phyloP scores from a whole-genome alignment of 2,329 filamentous ascomycete species.

The Claviceps sorghi region DNA sequence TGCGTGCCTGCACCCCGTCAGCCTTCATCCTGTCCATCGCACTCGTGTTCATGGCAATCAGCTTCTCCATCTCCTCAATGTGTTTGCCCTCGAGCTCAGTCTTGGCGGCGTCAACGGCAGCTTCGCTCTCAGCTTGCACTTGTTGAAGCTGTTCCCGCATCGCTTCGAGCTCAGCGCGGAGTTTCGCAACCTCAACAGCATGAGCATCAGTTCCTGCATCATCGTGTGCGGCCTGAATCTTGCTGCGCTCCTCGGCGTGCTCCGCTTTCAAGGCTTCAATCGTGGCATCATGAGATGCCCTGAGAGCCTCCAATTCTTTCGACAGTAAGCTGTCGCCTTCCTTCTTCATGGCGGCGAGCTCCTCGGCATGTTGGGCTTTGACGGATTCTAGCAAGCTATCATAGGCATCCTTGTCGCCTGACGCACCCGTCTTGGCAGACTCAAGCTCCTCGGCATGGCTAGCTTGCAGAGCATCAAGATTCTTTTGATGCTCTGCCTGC shows the following conservation, averaged over 20 bases:
- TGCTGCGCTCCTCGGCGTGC: constrained; percentile 23
- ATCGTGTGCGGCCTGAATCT: constrained; percentile 16
- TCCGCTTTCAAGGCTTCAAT: constrained; percentile 29
- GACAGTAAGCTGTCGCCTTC: constrained; percentile 26
- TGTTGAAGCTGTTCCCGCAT: constrained; percentile 32
- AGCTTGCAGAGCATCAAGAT: constrained; percentile 39
- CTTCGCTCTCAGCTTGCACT: constrained; percentile 26
- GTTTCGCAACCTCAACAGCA: constrained; percentile 18
- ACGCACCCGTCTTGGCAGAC: constrained; percentile 36
- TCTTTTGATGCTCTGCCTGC: constrained; percentile 37
- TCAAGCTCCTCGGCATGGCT: constrained; percentile 46
- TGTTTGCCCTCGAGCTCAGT: constrained; percentile 30
- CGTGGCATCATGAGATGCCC: constrained; percentile 28
- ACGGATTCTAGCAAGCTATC: constrained; percentile 38
- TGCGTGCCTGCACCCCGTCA: constrained; percentile 22
- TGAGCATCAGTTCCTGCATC: constrained; percentile 14
- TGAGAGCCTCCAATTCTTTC: constrained; percentile 27
- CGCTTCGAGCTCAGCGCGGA: constrained; percentile 19
- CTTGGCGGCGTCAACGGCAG: constrained; percentile 31
- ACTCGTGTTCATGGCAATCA: constrained; percentile 28
- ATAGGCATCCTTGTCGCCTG: constrained; percentile 33
- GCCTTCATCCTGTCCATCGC: constrained; percentile 26
- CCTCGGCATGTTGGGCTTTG: constrained; percentile 38
- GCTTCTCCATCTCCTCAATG: constrained; percentile 32
- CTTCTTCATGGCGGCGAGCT: constrained; percentile 29